Base-by-base conservation (phyloP, 371 early-diverging fungal species). In the Lichtheimia ramosa region DNA sequence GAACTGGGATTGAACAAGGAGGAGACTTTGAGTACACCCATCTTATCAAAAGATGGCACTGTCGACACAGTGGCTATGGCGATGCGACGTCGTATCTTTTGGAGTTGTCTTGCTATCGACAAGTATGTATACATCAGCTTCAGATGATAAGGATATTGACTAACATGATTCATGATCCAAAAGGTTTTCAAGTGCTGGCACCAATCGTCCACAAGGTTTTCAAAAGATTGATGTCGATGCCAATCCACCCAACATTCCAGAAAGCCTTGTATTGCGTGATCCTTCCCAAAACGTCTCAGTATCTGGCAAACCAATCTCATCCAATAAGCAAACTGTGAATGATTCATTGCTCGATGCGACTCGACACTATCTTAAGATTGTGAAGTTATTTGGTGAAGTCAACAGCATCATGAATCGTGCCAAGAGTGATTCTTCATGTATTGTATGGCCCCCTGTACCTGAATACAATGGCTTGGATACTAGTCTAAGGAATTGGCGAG, bases 1-100 rank as follows among this genome's bases (percentile, higher is more conserved):
- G 85, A 88, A 49, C 56, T 88, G 1, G 81, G 82, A 0, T 51
- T 88, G 28, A 75, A 86, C 61, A 79, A 76, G 16, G 85, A 88
- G 66, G 83, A 71, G 25, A 71, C 70, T 0, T 52, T 74, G 13
- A 61, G 56, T 27, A 43, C 59, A 14, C 79, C 76, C 0, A 75
- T 79, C 42, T 23, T 63, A 5, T 51, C 58, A 20, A 46, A 66
- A 18, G 70, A 69, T 56, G 76, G 79, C 2, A 62, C 56, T 3
- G 49, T 79, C 5, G 81, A 81, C 54, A 72, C 80, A 56, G 75
- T 77, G 8, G 76, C 83, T 14, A 81, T 83, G 65, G 80, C 83
- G 42, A 63, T 83, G 28, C 61, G 85, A 48, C 56, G 85, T 15
- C 69, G 87, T n/a, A 71, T 83, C 3, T 85, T 84, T 59, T 86